Evolutionary conservation across 1,284 basidiomycete genomes (phyloP).

Genomic region (Amylostereum chailletii): DNA sequence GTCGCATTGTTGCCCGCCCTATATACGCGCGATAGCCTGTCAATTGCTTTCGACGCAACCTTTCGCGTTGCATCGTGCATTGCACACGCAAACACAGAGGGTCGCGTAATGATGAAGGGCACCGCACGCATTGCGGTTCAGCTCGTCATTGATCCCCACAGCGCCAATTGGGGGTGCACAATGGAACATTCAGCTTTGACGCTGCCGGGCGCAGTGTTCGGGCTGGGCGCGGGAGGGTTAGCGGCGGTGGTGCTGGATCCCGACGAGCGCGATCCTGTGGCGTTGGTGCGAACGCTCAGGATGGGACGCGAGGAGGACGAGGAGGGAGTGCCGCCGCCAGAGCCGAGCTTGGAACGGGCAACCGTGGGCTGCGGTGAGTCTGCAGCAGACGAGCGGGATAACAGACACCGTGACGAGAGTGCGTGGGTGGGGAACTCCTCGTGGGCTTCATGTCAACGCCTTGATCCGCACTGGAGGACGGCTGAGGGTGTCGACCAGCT

Average conservation of each 20-base stretch:
- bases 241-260: conserved; percentile 31
- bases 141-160: conserved; percentile 71
- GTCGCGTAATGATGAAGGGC: conserved; percentile 17
- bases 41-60: too few species aligned
- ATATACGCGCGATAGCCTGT: too few species aligned
- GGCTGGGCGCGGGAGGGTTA: too few species aligned
- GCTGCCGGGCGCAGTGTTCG: conserved; percentile 50
- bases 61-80: too few species aligned
- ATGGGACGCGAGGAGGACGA: conserved; percentile 26
- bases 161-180: conserved; percentile 77
- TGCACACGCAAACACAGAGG: too few species aligned
- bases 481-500: too few species aligned
- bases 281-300: conserved; percentile 37
- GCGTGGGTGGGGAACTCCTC: too few species aligned
- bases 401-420: too few species aligned
- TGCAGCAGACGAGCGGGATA: conserved; percentile 15
- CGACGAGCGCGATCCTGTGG: conserved; percentile 40
- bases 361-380: conserved; percentile 20
- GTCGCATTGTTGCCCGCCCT: too few species aligned
- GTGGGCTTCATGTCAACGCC: too few species aligned
- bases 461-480: too few species aligned
- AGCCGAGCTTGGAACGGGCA: conserved; percentile 25
- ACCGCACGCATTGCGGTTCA: conserved; percentile 79
- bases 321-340: too few species aligned
- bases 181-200: conserved; percentile 76